phyloP scores from a whole-genome alignment of 164 flowering plant genomes.

The Dillenia turbinata region DNA sequence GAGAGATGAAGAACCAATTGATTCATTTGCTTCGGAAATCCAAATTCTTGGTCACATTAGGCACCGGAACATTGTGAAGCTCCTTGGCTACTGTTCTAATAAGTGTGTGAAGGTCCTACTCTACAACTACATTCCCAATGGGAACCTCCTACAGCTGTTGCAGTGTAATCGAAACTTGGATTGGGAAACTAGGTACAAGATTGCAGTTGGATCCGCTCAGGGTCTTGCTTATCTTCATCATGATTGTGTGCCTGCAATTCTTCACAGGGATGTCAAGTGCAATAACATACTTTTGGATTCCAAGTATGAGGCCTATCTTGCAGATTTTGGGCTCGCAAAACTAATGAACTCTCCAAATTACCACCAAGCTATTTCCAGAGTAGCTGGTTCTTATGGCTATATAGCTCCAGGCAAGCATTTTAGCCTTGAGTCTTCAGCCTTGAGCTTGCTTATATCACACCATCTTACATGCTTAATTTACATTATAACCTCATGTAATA shows the following conservation, averaged over 20 bases:
- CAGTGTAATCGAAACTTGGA: conserved; percentile 58
- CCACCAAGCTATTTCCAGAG: conserved; percentile 67
- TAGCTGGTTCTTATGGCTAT: conserved; percentile 83
- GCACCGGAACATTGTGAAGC: conserved; percentile 73
- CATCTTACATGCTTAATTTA: background rate
- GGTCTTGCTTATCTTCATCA: conserved; percentile 86
- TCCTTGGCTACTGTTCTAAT: conserved; percentile 74
- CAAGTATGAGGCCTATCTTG: conserved; percentile 64
- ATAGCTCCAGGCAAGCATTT: conserved; percentile 72
- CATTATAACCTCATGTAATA: background rate
- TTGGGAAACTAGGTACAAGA: conserved; percentile 82
- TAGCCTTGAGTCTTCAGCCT: background rate
- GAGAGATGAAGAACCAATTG: conserved; percentile 52
- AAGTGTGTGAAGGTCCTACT: conserved; percentile 60
- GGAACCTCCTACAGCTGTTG: conserved; percentile 64
- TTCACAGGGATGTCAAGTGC: conserved; percentile 82
- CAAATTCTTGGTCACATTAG: conserved; percentile 75
- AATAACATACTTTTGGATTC: conserved; percentile 77
- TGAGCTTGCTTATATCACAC: background rate
- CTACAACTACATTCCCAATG: conserved; percentile 63
- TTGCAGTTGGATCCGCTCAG: conserved; percentile 74
- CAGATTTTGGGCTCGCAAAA: conserved; percentile 81
- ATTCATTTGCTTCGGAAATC: conserved; percentile 70
- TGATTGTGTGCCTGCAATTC: conserved; percentile 73
- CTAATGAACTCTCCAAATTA: conserved; percentile 61